A percentile compares a stretch with the other conserved stretches of the same genome.
Conservation (phyloP, 2,329 filamentous ascomycete species). For the Penicillium italicum region DNA sequence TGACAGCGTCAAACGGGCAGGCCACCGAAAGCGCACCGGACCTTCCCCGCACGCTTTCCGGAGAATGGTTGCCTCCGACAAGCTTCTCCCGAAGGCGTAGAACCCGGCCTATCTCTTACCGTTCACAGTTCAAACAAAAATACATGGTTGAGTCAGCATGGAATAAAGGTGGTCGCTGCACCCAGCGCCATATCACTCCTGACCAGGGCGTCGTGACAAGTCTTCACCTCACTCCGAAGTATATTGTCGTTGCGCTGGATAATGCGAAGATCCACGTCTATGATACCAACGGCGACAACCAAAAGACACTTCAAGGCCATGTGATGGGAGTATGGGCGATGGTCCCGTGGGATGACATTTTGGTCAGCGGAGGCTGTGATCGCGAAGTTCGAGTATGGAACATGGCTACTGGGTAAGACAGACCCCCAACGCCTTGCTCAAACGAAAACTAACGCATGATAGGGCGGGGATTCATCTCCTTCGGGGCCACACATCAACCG, state of each 20-base stretch:
- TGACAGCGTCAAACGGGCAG: constrained; percentile 29
- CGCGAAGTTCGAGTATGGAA: constrained; percentile 97
- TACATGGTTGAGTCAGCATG: constrained; percentile 97
- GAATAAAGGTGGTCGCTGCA: constrained; percentile 83
- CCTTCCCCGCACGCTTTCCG: constrained; percentile 39
- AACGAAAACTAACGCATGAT: constrained; percentile 6
- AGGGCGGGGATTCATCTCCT: constrained; percentile 76
- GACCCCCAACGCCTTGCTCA: constrained; percentile 8
- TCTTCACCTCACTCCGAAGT: constrained; percentile 87
- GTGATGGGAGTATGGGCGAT: constrained; percentile 99
- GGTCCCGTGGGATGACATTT: constrained; percentile 93
- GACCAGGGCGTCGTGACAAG: constrained; percentile 97
- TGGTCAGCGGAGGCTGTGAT: constrained; percentile 95
- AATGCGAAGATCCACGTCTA: constrained; percentile 99
- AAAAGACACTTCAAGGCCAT: constrained; percentile 87
- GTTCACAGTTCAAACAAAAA: constrained; percentile 95
- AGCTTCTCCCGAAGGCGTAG: constrained; percentile 44
- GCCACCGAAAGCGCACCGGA: constrained; percentile 49
- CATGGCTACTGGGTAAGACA: constrained; percentile 74
- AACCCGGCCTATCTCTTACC: constrained; percentile 75
- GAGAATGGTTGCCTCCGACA: constrained; percentile 32
- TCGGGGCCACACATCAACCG: constrained; percentile 92
- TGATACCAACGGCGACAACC: constrained; percentile 80
- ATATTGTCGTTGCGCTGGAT: constrained; percentile 95
- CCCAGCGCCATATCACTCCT: constrained; percentile 83